phyloP scores from a whole-genome alignment of 2,329 filamentous ascomycete species.

The Aspergillus sp. region DNA sequence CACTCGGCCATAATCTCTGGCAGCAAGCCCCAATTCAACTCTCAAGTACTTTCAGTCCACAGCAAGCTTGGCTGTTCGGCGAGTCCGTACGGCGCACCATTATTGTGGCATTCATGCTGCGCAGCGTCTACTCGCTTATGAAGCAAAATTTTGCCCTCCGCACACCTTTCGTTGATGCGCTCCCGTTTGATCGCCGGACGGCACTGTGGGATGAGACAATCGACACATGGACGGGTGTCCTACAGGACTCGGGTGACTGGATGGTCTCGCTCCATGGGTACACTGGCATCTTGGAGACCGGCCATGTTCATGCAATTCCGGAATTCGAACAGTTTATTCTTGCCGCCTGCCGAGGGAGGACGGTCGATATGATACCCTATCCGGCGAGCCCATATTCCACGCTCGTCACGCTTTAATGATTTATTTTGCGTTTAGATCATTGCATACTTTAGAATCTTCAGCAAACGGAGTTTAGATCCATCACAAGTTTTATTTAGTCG shows the following conservation, averaged over 20 bases:
- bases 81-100: conserved; percentile 40
- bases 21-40: conserved; percentile 32
- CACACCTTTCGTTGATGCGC: conserved; percentile 34
- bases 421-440: background rate
- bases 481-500: background rate
- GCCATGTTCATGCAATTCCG: conserved; percentile 24
- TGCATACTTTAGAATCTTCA: background rate
- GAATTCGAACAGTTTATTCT: conserved; percentile 30
- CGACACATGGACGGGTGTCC: conserved; percentile 15
- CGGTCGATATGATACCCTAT: conserved; percentile 19
- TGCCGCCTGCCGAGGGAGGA: conserved; percentile 32
- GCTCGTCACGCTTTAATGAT: background rate
- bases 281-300: conserved; percentile 29
- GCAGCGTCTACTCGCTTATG: conserved; percentile 35
- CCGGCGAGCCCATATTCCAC: conserved; percentile 7
- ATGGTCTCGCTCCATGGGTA: conserved; percentile 36
- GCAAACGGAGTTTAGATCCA: background rate
- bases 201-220: conserved; percentile 31
- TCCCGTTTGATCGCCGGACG: conserved; percentile 35
- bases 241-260: conserved; percentile 1
- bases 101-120: conserved; percentile 36
- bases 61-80: conserved; percentile 37
- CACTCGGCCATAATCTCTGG: conserved; percentile 30
- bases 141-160: conserved; percentile 32
- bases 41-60: conserved; percentile 27